A percentile compares a stretch with the other conserved stretches of the same genome.
These are phyloP conservation scores for Coemansia sp. DNA, from an alignment of 192 early-diverging fungal species.

Conservation along the genomic window DNA sequence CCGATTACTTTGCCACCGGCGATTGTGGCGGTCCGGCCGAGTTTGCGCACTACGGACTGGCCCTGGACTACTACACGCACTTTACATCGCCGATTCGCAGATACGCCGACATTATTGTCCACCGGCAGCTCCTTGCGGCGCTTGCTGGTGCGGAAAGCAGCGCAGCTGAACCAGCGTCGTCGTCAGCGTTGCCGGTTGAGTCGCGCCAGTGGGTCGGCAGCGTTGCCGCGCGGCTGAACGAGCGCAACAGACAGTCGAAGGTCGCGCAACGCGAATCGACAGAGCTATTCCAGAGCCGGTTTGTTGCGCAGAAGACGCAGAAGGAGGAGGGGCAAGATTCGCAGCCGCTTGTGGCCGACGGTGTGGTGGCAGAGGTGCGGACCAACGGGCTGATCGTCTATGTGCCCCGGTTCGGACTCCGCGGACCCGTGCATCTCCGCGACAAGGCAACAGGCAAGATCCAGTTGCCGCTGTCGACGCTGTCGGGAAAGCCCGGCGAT, in stretches of 20 bases:
- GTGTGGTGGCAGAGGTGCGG: slow-evolving; percentile 71
- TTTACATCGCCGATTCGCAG: slow-evolving; percentile 82
- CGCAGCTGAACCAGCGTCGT: not conserved
- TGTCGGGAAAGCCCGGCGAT: slow-evolving; percentile 54
- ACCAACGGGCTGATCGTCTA: slow-evolving; percentile 62
- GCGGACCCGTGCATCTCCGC: slow-evolving; percentile 69
- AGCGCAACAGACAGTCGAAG: slow-evolving; percentile 71
- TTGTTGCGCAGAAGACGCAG: slow-evolving; percentile 54
- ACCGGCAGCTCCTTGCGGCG: slow-evolving; percentile 65
- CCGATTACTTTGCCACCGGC: slow-evolving; percentile 70
- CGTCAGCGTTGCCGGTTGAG: not conserved
- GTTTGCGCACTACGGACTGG: slow-evolving; percentile 74
- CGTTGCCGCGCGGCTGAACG: slow-evolving; percentile 61
- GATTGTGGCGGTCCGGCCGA: slow-evolving; percentile 30
- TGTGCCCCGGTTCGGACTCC: slow-evolving; percentile 63
- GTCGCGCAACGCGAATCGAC: slow-evolving; percentile 78
- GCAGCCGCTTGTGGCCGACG: slow-evolving; percentile 58
- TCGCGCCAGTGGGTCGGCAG: slow-evolving; percentile 34
- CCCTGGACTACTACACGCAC: slow-evolving; percentile 76
- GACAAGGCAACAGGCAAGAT: slow-evolving; percentile 60
- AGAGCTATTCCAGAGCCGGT: slow-evolving; percentile 78
- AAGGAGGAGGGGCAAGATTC: slow-evolving; percentile 1
- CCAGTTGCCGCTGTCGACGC: slow-evolving; percentile 60
- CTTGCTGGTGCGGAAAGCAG: slow-evolving; percentile 15
- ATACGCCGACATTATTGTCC: slow-evolving; percentile 81